phyloP scores from a whole-genome alignment of 495 filamentous ascomycete genomes.

The Trichoderma reesei region DNA sequence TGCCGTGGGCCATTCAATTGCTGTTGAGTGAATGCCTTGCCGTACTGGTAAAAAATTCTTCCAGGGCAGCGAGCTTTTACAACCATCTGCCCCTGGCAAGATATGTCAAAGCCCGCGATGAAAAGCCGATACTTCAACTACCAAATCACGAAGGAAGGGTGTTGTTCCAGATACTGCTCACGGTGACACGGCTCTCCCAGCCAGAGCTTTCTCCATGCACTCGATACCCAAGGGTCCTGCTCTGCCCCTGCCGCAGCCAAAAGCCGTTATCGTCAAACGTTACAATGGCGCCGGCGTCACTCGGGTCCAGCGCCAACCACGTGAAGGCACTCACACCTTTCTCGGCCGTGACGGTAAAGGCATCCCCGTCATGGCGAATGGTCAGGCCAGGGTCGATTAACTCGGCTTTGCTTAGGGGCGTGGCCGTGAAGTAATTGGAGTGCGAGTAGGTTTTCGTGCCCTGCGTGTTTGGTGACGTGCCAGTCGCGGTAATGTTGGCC shows the following conservation, averaged over 20 bases:
- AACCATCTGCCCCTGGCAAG: too few relatives aligned
- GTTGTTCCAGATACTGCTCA: conserved; percentile 57
- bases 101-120: too few relatives aligned
- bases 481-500: conserved; percentile 44
- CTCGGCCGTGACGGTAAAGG: background rate
- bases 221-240: conserved; percentile 18
- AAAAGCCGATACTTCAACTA: too few relatives aligned
- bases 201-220: conserved; percentile 42
- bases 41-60: too few relatives aligned
- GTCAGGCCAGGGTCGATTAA: background rate
- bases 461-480: conserved; percentile 44
- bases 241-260: background rate
- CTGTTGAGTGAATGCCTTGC: too few relatives aligned
- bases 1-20: too few relatives aligned
- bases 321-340: conserved; percentile 3
- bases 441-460: conserved; percentile 21
- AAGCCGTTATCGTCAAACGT: conserved; percentile 18
- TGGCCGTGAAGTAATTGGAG: conserved; percentile 1
- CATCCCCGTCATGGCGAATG: background rate
- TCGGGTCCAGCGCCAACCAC: background rate
- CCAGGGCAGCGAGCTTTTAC: too few relatives aligned
- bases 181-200: conserved; percentile 47
- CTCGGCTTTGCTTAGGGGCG: background rate
- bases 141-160: conserved; percentile 24
- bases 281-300: conserved; percentile 24